These are phyloP conservation scores for Skeletonema tropicum DNA, from an alignment of 108 stramenopile genomes.

Conservation along the genomic window DNA sequence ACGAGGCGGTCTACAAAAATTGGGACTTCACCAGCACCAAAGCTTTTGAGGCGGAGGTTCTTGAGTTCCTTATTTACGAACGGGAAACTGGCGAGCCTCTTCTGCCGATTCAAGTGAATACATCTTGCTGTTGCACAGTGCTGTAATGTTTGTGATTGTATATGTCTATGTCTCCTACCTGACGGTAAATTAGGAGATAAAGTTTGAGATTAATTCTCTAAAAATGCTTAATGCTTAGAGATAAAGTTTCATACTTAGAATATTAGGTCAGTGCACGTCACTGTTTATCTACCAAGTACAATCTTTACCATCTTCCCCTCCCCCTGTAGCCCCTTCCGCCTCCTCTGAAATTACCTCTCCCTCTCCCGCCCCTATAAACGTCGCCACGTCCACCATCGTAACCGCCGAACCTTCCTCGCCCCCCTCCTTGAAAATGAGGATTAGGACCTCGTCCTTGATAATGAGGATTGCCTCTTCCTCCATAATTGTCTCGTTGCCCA, in stretches of 20 bases:
- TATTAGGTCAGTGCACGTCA: too few species aligned
- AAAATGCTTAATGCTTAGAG: too few species aligned
- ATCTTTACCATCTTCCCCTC: slow-evolving; percentile 2
- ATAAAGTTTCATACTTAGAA: too few species aligned
- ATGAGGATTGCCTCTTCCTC: slow-evolving; percentile 21
- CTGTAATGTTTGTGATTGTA: slow-evolving; percentile 27
- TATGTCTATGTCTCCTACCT: too few species aligned
- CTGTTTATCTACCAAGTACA: too few species aligned
- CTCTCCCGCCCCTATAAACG: background rate
- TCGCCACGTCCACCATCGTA: slow-evolving; percentile 13
- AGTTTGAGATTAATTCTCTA: too few species aligned
- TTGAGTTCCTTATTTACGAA: slow-evolving; percentile 89
- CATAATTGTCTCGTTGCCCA: slow-evolving; percentile 30
- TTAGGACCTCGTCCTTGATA: slow-evolving; percentile 30
- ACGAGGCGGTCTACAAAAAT: slow-evolving; percentile 71
- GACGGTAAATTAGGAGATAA: background rate
- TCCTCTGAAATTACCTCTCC: slow-evolving; percentile 8
- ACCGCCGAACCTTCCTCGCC: slow-evolving; percentile 19
- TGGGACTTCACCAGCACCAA: slow-evolving; percentile 88
- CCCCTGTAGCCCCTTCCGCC: slow-evolving; percentile 18
- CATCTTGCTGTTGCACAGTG: slow-evolving; percentile 67
- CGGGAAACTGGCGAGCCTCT: slow-evolving; percentile 80
- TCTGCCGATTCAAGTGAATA: slow-evolving; percentile 57
- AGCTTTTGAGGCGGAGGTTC: slow-evolving; percentile 83
- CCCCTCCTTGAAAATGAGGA: slow-evolving; percentile 17